Evolutionary conservation across 768 basidiomycete species (phyloP), one percentile per base, ranked within the genome.

Genomic region (Sutorius australiensis): DNA sequence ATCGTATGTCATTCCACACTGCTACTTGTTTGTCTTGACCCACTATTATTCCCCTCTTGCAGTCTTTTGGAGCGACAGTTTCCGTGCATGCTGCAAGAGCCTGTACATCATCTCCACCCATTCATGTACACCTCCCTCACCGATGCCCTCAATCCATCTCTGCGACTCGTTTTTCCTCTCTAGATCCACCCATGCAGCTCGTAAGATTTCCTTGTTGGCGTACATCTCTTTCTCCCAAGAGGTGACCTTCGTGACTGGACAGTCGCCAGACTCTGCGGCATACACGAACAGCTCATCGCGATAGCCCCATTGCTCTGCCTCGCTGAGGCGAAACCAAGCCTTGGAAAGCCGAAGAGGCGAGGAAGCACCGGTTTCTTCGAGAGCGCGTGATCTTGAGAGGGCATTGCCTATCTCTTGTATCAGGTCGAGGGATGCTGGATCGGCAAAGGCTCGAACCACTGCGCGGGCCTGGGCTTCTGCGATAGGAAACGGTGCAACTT

Each of bases 381-480:
- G 72, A 4, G 67, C 58, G 36, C 76, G 73, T 51, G 79, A 78
- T 7, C 82, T 80, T 6, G 74, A 67, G 27, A 81, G 61, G 50
- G 86, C 67, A n/a, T 71, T 77, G 24, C 70, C 67, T 0, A 74
- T 71, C 61, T 86, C 86, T 31, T 67, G 61, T 3, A 71, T 67
- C 31, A 65, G 51, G 55, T 89, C 77, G 7, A 89, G 68, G 19
- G 75, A 67, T 24, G 65, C 64, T 1, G 81, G 82, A 47, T 81
- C 59, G 13, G 72, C 72, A 54, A 89, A 86, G 0, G 77, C 80
- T 21, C 75, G 74, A 19, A 84, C 65, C 7, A 81, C 75, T 3
- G 82, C 85, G 0, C 78, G 80, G 0, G 86, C 85, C 69, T 95
- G 94, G 0, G 80, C 81, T 67, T 97, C 91, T 44, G 86, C 75